These are phyloP conservation scores for Lagerstroemia speciosa DNA, from an alignment of 345 rosid species.

Conservation along the genomic window DNA sequence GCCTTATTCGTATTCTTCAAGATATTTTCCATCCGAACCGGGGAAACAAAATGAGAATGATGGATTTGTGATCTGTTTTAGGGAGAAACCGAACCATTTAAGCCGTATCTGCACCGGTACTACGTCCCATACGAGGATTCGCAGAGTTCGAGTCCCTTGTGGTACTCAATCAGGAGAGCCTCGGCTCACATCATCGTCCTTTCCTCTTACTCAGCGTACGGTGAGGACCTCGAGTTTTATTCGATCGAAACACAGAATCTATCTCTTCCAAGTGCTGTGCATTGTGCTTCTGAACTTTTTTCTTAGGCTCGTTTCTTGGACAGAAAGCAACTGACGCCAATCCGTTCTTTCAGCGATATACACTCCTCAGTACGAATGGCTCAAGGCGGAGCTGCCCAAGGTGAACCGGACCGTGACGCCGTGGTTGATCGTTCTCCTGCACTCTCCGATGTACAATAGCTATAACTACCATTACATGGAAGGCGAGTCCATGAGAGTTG, in stretches of 20 bases:
- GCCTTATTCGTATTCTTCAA: neutral
- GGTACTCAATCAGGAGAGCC: constrained; percentile 41
- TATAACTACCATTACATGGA: constrained; percentile 45
- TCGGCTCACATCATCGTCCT: constrained; percentile 37
- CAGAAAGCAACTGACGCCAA: neutral
- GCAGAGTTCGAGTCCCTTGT: constrained; percentile 30
- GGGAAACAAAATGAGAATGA: neutral
- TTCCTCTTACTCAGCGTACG: constrained; percentile 37
- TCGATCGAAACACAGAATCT: neutral
- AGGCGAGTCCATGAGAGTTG: constrained; percentile 50
- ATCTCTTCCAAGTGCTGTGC: neutral
- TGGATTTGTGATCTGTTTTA: constrained; percentile 4
- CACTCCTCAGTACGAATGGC: constrained; percentile 51
- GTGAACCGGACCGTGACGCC: constrained; percentile 49
- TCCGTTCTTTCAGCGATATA: constrained; percentile 26
- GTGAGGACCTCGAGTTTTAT: constrained; percentile 14
- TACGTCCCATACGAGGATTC: constrained; percentile 31
- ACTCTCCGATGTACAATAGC: constrained; percentile 39
- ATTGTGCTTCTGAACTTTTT: neutral
- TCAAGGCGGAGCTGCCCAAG: constrained; percentile 32
- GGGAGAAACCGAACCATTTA: constrained; percentile 34
- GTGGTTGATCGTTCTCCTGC: constrained; percentile 52
- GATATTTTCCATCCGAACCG: neutral
- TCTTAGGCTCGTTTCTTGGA: neutral
- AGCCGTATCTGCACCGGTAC: constrained; percentile 28